phyloP scores from a whole-genome alignment of 1,284 basidiomycete species.

The Erythrobasidium hasegawianum region DNA sequence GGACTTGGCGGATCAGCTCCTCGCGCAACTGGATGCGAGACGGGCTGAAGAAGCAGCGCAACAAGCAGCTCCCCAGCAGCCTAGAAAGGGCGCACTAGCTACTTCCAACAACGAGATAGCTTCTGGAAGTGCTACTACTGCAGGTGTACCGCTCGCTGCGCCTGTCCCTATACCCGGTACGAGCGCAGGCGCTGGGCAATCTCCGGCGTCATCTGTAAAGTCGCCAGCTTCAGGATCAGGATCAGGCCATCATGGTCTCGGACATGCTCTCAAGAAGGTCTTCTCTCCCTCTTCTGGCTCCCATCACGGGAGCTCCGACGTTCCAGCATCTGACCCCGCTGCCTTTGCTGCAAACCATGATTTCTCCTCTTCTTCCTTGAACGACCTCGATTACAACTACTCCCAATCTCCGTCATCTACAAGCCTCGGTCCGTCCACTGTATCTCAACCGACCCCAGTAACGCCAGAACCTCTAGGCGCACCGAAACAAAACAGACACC shows the following conservation, averaged over 20 bases:
- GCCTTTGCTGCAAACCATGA: slow-evolving; percentile 1
- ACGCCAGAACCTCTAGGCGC: not conserved
- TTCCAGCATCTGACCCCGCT: not conserved
- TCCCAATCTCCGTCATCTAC: not conserved
- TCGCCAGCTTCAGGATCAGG: not conserved
- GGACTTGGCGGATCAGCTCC: slow-evolving; percentile 42
- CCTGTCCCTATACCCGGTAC: slow-evolving; percentile 1
- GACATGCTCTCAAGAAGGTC: not conserved
- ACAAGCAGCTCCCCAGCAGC: no score
- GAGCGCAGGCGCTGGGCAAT: not conserved
- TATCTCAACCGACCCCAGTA: not conserved
- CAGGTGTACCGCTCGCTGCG: slow-evolving; percentile 13
- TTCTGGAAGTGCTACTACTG: slow-evolving; percentile 7
- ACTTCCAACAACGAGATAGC: not conserved
- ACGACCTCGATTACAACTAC: not conserved
- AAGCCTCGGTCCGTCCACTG: not conserved
- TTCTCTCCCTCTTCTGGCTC: not conserved
- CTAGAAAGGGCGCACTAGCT: no score
- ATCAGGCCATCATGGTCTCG: not conserved
- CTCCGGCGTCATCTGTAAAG: not conserved
- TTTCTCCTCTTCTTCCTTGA: not conserved
- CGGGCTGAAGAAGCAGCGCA: slow-evolving; percentile 9
- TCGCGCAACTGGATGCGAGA: slow-evolving; percentile 41
- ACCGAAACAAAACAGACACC: slow-evolving; percentile 20
- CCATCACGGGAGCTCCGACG: not conserved